Evolutionary conservation across 2,329 filamentous ascomycete genomes (phyloP).

Genomic region (Domatiomyces catenatus): DNA sequence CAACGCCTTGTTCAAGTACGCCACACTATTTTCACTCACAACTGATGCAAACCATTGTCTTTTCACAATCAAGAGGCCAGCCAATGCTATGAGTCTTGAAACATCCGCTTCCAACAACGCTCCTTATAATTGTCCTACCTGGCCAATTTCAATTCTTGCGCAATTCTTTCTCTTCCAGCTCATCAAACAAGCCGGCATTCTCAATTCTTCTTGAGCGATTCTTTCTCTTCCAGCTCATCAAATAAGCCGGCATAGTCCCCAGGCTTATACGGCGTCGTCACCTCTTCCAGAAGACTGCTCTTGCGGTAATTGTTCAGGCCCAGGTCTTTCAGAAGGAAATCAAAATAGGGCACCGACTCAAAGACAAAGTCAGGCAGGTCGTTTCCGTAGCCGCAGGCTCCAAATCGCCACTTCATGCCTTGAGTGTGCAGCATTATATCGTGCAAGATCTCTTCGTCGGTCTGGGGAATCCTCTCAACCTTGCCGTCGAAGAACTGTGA

Average conservation of each 20-base stretch:
- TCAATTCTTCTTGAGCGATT: neutral
- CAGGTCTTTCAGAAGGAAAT: conserved; percentile 51
- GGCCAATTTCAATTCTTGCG: too few species aligned
- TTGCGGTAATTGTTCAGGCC: conserved; percentile 37
- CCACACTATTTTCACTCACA: neutral
- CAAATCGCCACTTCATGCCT: conserved; percentile 54
- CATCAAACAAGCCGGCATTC: conserved; percentile 25
- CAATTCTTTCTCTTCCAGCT: conserved; percentile 18
- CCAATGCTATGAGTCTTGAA: neutral
- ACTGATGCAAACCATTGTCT: neutral
- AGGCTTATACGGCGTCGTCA: conserved; percentile 25
- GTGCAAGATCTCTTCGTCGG: conserved; percentile 28
- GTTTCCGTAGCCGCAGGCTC: conserved; percentile 39
- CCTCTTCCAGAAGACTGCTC: conserved; percentile 18
- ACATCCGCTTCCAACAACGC: neutral
- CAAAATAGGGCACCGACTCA: conserved; percentile 59
- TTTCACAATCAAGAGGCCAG: neutral
- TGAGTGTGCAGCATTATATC: conserved; percentile 50
- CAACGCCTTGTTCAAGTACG: neutral
- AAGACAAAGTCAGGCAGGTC: conserved; percentile 56
- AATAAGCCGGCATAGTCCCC: conserved; percentile 28
- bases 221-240: conserved; percentile 21
- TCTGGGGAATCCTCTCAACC: conserved; percentile 23
- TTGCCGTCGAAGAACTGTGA: conserved; percentile 45
- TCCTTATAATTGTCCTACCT: too few species aligned